Evolutionary conservation across 2,329 filamentous ascomycete genomes (phyloP).

Genomic region (Fonsecaea multimorphosa): DNA sequence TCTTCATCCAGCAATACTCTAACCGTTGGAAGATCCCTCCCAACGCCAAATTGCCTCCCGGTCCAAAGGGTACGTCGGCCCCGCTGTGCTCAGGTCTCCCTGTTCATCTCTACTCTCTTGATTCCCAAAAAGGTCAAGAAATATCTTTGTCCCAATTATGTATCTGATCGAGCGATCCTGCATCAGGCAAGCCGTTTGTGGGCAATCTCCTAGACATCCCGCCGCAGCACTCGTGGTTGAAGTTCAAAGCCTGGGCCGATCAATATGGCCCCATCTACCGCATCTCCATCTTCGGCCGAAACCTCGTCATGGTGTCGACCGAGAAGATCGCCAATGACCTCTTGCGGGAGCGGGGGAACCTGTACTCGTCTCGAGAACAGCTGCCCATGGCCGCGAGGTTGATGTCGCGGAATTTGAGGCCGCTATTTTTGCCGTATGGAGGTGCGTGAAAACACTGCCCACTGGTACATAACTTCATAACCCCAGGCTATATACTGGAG

Average conservation of each 20-base stretch:
- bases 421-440: conserved; percentile 44
- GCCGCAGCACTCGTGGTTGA: conserved; percentile 49
- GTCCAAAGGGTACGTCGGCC: conserved; percentile 19
- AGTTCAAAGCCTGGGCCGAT: conserved; percentile 49
- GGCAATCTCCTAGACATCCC: conserved; percentile 48
- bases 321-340: conserved; percentile 53
- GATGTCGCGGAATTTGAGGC: conserved; percentile 41
- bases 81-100: not conserved
- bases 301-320: conserved; percentile 48
- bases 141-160: not conserved
- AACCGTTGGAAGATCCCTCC: conserved; percentile 9
- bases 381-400: conserved; percentile 47
- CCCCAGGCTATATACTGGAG: too few relatives aligned
- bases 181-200: conserved; percentile 38
- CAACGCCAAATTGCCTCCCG: conserved; percentile 19
- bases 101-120: not conserved
- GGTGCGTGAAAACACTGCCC: conserved; percentile 7
- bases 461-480: too few relatives aligned
- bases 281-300: conserved; percentile 51
- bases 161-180: not conserved
- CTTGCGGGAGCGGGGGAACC: conserved; percentile 49
- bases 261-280: conserved; percentile 52
- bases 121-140: not conserved
- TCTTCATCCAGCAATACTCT: conserved; percentile 16
- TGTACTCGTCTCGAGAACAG: conserved; percentile 48